Conservation (phyloP, 192 early-diverging fungal genomes). For the Lunasporangiospora selenospora region DNA sequence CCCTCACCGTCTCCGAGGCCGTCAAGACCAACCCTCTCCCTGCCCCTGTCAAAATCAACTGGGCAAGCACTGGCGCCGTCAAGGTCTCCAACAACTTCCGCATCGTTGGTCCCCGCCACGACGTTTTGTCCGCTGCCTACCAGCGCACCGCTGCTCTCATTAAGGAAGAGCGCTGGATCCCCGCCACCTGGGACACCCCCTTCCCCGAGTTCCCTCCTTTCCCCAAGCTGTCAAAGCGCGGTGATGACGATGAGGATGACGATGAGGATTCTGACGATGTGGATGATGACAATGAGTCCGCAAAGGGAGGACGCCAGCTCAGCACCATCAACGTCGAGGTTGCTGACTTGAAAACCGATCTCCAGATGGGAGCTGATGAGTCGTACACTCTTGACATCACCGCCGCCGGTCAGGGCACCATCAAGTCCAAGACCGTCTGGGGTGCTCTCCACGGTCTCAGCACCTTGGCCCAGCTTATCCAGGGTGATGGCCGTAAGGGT, state of each 20-base stretch:
- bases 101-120: constrained; percentile 27
- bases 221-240: constrained; percentile 35
- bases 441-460: constrained; percentile 78
- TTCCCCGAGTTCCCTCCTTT: constrained; percentile 38
- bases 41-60: constrained; percentile 34
- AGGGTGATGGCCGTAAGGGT: constrained; percentile 46
- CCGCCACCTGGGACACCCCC: constrained; percentile 46
- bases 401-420: constrained; percentile 52
- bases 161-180: constrained; percentile 54
- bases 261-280: too few relatives aligned
- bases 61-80: constrained; percentile 44
- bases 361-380: constrained; percentile 68
- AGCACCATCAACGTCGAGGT: constrained; percentile 55
- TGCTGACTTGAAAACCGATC: constrained; percentile 50
- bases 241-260: constrained; percentile 6
- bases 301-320: constrained; percentile 10
- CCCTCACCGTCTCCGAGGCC: constrained; percentile 30
- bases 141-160: constrained; percentile 60
- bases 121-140: constrained; percentile 52
- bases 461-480: constrained; percentile 74
- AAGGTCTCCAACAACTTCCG: constrained; percentile 27
- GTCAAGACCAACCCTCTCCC: constrained; percentile 54
- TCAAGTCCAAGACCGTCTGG: constrained; percentile 64
- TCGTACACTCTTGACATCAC: constrained; percentile 75
- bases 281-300: neutral